Percentiles rank a stretch among this genome's conserved stretches.
These are phyloP conservation scores for Tetrahymena thermophila DNA, from an alignment of 73 alveolate species.

Conservation along the genomic window DNA sequence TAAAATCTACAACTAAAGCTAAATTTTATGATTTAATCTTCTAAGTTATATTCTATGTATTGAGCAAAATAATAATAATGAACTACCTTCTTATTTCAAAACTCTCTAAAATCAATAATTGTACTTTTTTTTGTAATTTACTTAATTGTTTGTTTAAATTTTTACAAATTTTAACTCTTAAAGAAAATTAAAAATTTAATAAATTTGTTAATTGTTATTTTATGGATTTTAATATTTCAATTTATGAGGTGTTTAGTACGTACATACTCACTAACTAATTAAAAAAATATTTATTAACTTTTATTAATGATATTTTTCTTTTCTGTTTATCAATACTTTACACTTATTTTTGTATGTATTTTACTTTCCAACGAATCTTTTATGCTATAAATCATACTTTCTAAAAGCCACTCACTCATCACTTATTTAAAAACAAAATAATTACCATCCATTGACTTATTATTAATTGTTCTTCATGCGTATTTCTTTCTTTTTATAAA, in stretches of 20 bases:
- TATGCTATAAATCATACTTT: neutral
- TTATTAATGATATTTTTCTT: too few relatives aligned
- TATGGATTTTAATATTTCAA: neutral
- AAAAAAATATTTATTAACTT: neutral
- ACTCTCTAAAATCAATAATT: too few relatives aligned
- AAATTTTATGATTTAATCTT: neutral
- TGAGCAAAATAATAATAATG: neutral
- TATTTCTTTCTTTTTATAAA: too few relatives aligned
- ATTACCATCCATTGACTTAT: neutral
- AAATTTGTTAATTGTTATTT: neutral
- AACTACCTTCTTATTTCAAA: neutral
- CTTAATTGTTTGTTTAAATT: neutral
- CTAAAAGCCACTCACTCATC: neutral
- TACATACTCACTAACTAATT: neutral
- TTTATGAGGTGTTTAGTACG: neutral
- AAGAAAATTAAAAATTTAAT: neutral
- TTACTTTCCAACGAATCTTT: neutral
- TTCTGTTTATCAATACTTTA: neutral
- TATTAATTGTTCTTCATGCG: neutral
- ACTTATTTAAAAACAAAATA: too few relatives aligned
- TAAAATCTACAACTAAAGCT: neutral
- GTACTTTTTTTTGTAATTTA: neutral
- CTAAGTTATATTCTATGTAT: neutral
- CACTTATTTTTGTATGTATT: neutral
- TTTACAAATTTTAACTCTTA: neutral